phyloP scores from a whole-genome alignment of 495 filamentous ascomycete genomes.

The Astrothelium subdiscretum region DNA sequence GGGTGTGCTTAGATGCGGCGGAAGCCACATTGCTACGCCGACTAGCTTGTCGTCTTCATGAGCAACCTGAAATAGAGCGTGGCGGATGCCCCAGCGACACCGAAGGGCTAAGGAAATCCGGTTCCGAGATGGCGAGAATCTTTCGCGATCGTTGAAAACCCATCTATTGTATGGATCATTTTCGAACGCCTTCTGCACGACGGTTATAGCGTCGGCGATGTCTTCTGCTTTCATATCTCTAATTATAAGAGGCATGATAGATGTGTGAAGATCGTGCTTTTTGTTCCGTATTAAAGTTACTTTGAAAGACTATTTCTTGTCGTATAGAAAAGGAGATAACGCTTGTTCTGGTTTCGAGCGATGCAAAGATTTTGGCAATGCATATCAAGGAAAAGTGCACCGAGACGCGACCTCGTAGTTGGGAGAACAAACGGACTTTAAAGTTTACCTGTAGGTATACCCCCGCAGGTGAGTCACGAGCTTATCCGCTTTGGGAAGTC shows the following conservation, averaged over 20 bases:
- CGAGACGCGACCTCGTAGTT: too few species aligned
- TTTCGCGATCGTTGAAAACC: slow-evolving; percentile 36
- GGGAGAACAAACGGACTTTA: too few species aligned
- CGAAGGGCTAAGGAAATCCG: slow-evolving; percentile 50
- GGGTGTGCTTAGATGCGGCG: slow-evolving; percentile 33
- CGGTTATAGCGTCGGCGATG: slow-evolving; percentile 49
- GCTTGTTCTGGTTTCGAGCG: too few species aligned
- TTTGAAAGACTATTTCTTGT: too few species aligned
- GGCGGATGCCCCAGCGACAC: slow-evolving; percentile 50
- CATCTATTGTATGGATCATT: slow-evolving; percentile 56
- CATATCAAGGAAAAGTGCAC: too few species aligned
- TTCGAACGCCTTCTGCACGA: slow-evolving; percentile 48
- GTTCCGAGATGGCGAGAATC: slow-evolving; percentile 47
- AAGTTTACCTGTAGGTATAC: too few species aligned
- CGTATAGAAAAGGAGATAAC: too few species aligned
- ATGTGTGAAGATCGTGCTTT: neutral
- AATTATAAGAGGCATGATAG: slow-evolving; percentile 45
- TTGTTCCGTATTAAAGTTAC: neutral
- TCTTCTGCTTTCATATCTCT: slow-evolving; percentile 43
- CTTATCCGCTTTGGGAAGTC: neutral
- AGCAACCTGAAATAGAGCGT: slow-evolving; percentile 52
- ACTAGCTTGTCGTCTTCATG: slow-evolving; percentile 44
- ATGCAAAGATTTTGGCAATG: too few species aligned
- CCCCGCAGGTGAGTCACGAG: neutral
- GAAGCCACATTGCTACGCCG: slow-evolving; percentile 55